These are phyloP conservation scores for Trichophaea hybrida DNA, from an alignment of 2,329 filamentous ascomycete species.

Conservation along the genomic window DNA sequence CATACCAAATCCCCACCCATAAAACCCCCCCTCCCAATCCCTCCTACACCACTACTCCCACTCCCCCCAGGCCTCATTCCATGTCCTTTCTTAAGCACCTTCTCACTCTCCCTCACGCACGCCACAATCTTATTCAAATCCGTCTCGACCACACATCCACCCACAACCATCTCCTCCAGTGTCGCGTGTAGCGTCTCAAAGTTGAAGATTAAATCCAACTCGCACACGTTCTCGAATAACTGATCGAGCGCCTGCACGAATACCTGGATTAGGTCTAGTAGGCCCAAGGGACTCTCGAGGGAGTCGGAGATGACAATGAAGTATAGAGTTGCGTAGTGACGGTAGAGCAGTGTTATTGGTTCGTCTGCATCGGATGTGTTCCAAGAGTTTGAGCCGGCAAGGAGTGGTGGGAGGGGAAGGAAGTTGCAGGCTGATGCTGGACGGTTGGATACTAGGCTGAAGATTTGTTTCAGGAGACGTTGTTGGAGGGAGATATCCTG, in stretches of 20 bases:
- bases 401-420: constrained; percentile 59
- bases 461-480: constrained; percentile 92
- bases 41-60: constrained; percentile 3
- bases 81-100: constrained; percentile 11
- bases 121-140: constrained; percentile 75
- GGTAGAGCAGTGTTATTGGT: constrained; percentile 90
- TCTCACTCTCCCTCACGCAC: constrained; percentile 47
- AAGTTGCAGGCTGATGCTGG: constrained; percentile 94
- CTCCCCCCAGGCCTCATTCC: constrained; percentile 9
- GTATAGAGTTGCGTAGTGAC: constrained; percentile 93
- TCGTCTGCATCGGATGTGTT: constrained; percentile 53
- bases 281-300: constrained; percentile 84
- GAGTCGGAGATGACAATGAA: constrained; percentile 97
- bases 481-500: constrained; percentile 97
- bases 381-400: constrained; percentile 48
- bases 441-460: constrained; percentile 83
- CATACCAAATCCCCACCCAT: constrained; percentile 16
- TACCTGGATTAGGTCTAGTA: constrained; percentile 94
- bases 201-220: constrained; percentile 96
- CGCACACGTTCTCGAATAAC: constrained; percentile 96
- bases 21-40: constrained; percentile 2
- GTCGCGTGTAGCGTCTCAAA: constrained; percentile 92
- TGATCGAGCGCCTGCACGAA: constrained; percentile 92
- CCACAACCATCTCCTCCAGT: constrained; percentile 85
- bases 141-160: constrained; percentile 87